Evolutionary conservation across 2,329 filamentous ascomycete genomes (phyloP), one percentile per base, ranked within the genome.

Genomic region (Botrytis sinoallii): DNA sequence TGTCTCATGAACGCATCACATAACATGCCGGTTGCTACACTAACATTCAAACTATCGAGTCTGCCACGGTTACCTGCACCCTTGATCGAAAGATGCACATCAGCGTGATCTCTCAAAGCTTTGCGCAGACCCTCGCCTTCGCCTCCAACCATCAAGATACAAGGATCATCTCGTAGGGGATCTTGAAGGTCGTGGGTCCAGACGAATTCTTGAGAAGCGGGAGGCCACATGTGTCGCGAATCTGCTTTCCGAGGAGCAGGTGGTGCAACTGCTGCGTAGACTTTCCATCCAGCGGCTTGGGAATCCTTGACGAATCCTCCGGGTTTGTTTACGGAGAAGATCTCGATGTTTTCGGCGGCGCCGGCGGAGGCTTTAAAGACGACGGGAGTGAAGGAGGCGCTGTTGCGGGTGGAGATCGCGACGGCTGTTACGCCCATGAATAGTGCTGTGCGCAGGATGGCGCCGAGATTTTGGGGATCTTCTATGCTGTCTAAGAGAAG

Each of bases 21-120:
- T 69, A 98, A 83, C 67, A 98, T 84, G 1, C 90, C 94, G 10
- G 93, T 90, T 1, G 96, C 95, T 32, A 97, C 95, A 80, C 93
- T 94, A 57, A 98, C 96, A 81, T 99, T 98, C 81, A 99, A 84
- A 82, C 94, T 97, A 82, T 98, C 95, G 4, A 99, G 90, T 81
- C 77, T 90, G 81, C 79, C 87, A 81, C 79, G 85, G 75, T 80
- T 84, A 10, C 73, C 75, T 67, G 74, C 72, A 60, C 82, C 86
- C 77, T 86, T 87, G 71, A 99, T 93, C 10, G 90, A 88, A 7
- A 91, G 78, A 77, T 90, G 86, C 44, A 85, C 85, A 77, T 97
- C 89, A 0, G 93, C 91, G 73, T 88, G 86, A 60, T 87, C 88
- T 77, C 88, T 89, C 75, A 96, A 83, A 73, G 87, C 85, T 70